Conservation (phyloP, 306 rosid genomes). For the Trifolium dubium region DNA sequence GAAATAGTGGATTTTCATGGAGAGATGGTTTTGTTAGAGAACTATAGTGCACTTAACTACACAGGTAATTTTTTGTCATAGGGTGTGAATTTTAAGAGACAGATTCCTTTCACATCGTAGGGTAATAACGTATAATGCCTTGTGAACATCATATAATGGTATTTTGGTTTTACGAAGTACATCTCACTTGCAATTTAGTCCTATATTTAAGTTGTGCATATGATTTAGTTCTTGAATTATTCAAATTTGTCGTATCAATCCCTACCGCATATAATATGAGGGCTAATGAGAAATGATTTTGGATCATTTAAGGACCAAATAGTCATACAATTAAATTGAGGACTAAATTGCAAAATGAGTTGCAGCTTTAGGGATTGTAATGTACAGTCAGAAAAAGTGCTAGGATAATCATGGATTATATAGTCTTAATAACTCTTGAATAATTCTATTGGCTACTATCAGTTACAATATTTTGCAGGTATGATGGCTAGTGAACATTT, state of each 20-base stretch:
- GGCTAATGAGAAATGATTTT: background rate
- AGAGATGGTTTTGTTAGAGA: conserved; percentile 92
- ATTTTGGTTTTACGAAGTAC: background rate
- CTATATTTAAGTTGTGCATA: background rate
- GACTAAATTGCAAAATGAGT: conserved; percentile 2
- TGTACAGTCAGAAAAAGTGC: background rate
- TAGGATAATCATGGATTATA: background rate
- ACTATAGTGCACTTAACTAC: conserved; percentile 84
- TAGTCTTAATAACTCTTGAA: background rate
- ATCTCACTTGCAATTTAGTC: conserved; percentile 6
- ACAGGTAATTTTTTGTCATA: conserved; percentile 57
- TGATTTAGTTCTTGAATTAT: conserved; percentile 2
- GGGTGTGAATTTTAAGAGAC: conserved; percentile 13
- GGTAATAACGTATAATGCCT: background rate
- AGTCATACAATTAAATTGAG: background rate
- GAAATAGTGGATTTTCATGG: conserved; percentile 90
- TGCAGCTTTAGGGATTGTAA: background rate
- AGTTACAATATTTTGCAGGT: background rate
- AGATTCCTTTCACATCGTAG: conserved; percentile 13
- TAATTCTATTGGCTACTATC: conserved; percentile 16
- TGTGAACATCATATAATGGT: background rate
- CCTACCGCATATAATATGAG: background rate
- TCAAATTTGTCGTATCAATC: background rate
- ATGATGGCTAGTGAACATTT: background rate
- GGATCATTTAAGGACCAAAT: conserved; percentile 22